phyloP scores from a whole-genome alignment of 768 basidiomycete species.

The Podaxis rugospora region DNA sequence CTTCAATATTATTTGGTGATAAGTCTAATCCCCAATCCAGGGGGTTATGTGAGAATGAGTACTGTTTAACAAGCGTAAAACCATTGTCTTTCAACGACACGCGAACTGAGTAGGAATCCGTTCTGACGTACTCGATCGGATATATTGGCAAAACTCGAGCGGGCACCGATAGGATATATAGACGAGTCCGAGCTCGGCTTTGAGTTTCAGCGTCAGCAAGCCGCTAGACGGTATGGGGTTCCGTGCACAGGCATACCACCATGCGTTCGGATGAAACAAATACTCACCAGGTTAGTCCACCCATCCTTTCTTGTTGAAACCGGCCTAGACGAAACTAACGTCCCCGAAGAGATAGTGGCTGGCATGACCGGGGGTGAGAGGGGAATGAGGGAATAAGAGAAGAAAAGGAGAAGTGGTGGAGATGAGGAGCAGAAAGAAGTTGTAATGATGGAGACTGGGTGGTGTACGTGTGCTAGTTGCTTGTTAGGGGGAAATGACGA shows the following conservation, averaged over 20 bases:
- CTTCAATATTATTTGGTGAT: slow-evolving; percentile 37
- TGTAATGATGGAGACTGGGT: slow-evolving; percentile 6
- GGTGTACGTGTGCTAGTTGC: not conserved
- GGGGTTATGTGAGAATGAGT: slow-evolving; percentile 50
- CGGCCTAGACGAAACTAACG: not conserved
- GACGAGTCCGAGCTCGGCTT: slow-evolving; percentile 27
- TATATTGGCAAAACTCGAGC: slow-evolving; percentile 25
- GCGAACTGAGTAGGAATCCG: not conserved
- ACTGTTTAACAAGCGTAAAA: slow-evolving; percentile 25
- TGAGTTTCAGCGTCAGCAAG: not conserved
- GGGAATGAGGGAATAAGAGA: not conserved
- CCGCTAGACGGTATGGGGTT: too few species aligned
- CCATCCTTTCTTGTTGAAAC: slow-evolving; percentile 1
- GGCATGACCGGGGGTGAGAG: not conserved
- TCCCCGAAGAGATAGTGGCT: not conserved
- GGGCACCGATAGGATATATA: slow-evolving; percentile 25
- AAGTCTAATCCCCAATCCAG: slow-evolving; percentile 52
- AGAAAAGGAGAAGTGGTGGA: not conserved
- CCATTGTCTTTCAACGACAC: not conserved
- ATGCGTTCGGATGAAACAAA: not conserved
- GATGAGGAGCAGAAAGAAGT: not conserved
- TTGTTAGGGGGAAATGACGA: slow-evolving; percentile 11
- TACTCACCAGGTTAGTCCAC: slow-evolving; percentile 12
- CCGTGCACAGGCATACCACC: not conserved
- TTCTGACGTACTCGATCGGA: slow-evolving; percentile 21